Evolutionary conservation across 345 rosid genomes (phyloP).

Genomic region (Durio zibethinus): DNA sequence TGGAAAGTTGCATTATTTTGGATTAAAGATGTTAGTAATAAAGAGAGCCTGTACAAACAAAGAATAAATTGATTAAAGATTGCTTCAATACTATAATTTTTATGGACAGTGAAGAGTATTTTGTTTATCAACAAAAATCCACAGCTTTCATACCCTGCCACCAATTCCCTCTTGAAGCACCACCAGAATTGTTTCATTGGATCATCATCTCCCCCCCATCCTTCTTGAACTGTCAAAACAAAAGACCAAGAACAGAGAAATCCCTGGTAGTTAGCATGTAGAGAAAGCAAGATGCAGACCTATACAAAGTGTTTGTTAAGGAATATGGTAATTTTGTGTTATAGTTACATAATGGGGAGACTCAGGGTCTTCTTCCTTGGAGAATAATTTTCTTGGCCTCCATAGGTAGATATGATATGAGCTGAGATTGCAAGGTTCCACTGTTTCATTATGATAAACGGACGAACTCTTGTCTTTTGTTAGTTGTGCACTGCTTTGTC

Average conservation of each 20-base stretch:
- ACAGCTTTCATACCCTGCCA: conserved; percentile 65
- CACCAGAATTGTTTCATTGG: conserved; percentile 48
- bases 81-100: background rate
- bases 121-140: background rate
- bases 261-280: background rate
- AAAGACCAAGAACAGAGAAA: background rate
- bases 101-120: background rate
- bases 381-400: conserved; percentile 88
- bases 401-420: conserved; percentile 94
- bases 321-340: background rate
- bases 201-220: conserved; percentile 51
- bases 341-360: conserved; percentile 36
- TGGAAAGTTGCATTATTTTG: background rate
- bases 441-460: conserved; percentile 49
- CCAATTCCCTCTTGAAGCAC: conserved; percentile 93
- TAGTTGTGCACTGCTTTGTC: too few relatives aligned
- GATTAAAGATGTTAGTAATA: conserved; percentile 40
- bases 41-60: conserved; percentile 45
- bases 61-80: background rate
- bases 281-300: background rate
- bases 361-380: conserved; percentile 41
- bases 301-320: background rate
- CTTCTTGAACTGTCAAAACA: conserved; percentile 47
- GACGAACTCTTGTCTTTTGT: conserved; percentile 33
- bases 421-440: conserved; percentile 67